Conservation (phyloP, 306 rosid genomes). For the Corylus americana region DNA sequence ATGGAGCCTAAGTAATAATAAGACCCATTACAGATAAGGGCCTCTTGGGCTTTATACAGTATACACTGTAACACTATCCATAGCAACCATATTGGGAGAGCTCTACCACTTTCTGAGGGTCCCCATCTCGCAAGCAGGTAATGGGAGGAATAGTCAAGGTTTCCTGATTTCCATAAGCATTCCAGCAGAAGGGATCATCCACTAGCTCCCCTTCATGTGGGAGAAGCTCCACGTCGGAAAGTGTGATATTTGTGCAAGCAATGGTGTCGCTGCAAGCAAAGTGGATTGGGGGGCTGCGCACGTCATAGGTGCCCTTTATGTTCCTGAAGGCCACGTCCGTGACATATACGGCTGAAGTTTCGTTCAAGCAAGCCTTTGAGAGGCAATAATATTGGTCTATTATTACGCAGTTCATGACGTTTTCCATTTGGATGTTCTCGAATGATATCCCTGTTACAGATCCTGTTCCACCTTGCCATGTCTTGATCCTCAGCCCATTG, state of each 20-base stretch:
- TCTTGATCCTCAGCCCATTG: constrained; percentile 87
- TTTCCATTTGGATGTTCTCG: constrained; percentile 84
- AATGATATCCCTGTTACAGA: constrained; percentile 62
- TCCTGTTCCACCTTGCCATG: constrained; percentile 98
- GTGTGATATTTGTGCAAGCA: constrained; percentile 83
- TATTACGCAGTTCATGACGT: constrained; percentile 72
- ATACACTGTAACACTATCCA: constrained; percentile 1
- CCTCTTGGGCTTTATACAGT: constrained; percentile 36
- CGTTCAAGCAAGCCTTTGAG: constrained; percentile 67
- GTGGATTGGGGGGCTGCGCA: constrained; percentile 83
- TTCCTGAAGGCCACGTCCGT: constrained; percentile 55
- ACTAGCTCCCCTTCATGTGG: constrained; percentile 75
- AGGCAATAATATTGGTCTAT: constrained; percentile 90
- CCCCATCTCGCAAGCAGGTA: constrained; percentile 77
- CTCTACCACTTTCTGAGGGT: constrained; percentile 49
- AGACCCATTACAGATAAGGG: constrained; percentile 29
- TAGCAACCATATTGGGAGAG: constrained; percentile 49
- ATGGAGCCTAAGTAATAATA: constrained; percentile 38
- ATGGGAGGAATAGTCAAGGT: constrained; percentile 85
- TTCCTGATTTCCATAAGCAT: constrained; percentile 81
- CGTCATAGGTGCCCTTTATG: constrained; percentile 93
- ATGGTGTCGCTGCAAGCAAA: constrained; percentile 88
- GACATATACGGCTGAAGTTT: constrained; percentile 80
- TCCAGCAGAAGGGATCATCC: constrained; percentile 97
- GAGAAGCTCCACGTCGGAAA: constrained; percentile 79